These are phyloP conservation scores for Colletotrichum cuscutae DNA, from an alignment of 2,329 filamentous ascomycete genomes.

Conservation along the genomic window DNA sequence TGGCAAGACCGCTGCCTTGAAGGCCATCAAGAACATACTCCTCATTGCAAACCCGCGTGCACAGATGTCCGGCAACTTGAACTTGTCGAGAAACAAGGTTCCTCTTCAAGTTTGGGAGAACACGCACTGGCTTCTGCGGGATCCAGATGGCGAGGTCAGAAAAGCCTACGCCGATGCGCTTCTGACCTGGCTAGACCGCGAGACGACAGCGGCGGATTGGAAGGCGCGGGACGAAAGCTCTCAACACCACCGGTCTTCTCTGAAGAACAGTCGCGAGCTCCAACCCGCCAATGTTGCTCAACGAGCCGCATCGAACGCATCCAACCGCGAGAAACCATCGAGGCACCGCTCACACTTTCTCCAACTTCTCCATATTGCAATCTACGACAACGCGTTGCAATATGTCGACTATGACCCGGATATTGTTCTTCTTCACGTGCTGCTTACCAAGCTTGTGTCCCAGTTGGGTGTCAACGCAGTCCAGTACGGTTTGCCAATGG, in stretches of 20 bases:
- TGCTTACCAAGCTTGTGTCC: conserved; percentile 79
- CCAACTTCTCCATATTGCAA: conserved; percentile 82
- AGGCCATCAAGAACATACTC: conserved; percentile 84
- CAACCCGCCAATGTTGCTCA: conserved; percentile 59
- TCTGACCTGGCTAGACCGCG: conserved; percentile 84
- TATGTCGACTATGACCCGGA: conserved; percentile 78
- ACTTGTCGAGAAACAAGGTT: conserved; percentile 78
- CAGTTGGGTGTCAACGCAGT: conserved; percentile 85
- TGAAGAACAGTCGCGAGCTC: conserved; percentile 53
- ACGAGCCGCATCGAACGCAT: conserved; percentile 76
- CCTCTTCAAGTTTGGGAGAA: conserved; percentile 91
- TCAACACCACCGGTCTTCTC: conserved; percentile 54
- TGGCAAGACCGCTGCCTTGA: conserved; percentile 74
- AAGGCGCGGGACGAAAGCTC: conserved; percentile 67
- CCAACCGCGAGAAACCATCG: conserved; percentile 65
- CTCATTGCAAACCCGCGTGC: conserved; percentile 79
- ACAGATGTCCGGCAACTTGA: conserved; percentile 66
- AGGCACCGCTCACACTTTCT: conserved; percentile 77
- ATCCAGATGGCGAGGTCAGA: conserved; percentile 80
- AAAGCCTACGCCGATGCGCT: conserved; percentile 88
- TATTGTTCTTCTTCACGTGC: conserved; percentile 78
- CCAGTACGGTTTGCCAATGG: conserved; percentile 85
- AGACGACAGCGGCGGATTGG: conserved; percentile 76
- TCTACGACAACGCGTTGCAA: conserved; percentile 90
- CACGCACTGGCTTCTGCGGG: conserved; percentile 92